These are phyloP conservation scores for Neobulgaria alba DNA, from an alignment of 2,329 filamentous ascomycete genomes.

Conservation along the genomic window DNA sequence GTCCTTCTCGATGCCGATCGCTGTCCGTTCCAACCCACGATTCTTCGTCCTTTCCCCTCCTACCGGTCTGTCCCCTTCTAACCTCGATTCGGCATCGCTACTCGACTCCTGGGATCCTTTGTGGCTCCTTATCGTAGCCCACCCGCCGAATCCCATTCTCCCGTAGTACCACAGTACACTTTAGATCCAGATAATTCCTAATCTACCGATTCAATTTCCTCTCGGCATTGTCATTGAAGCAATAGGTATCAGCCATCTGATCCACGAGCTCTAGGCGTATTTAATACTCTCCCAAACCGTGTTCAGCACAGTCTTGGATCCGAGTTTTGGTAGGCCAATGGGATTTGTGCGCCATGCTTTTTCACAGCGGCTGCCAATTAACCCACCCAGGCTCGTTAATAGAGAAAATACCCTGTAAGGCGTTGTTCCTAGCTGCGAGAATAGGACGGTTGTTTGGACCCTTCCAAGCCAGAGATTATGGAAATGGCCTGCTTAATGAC, in stretches of 20 bases:
- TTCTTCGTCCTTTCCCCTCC: too few species aligned
- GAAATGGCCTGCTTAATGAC: constrained; percentile 24
- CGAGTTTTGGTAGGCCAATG: constrained; percentile 32
- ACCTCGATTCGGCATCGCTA: too few species aligned
- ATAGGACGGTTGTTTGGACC: constrained; percentile 23
- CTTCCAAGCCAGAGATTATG: constrained; percentile 25
- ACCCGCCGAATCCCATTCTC: constrained; percentile 36
- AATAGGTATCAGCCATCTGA: constrained; percentile 36
- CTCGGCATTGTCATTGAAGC: constrained; percentile 12
- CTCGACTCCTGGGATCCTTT: too few species aligned
- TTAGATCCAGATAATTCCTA: constrained; percentile 39
- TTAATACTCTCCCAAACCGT: constrained; percentile 38
- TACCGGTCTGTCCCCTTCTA: too few species aligned
- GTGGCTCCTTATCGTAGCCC: constrained; percentile 7
- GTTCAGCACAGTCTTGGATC: constrained; percentile 32
- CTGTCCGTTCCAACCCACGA: too few species aligned
- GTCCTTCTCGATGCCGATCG: too few species aligned
- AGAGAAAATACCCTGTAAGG: constrained; percentile 23
- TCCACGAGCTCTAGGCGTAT: constrained; percentile 39
- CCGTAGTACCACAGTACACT: constrained; percentile 37
- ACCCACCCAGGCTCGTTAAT: constrained; percentile 33
- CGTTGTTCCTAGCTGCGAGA: constrained; percentile 26
- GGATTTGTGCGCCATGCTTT: constrained; percentile 19
- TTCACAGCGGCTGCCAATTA: constrained; percentile 37
- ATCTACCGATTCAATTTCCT: constrained; percentile 36